phyloP scores from a whole-genome alignment of 306 rosid genomes.

The Prosopis cineraria region DNA sequence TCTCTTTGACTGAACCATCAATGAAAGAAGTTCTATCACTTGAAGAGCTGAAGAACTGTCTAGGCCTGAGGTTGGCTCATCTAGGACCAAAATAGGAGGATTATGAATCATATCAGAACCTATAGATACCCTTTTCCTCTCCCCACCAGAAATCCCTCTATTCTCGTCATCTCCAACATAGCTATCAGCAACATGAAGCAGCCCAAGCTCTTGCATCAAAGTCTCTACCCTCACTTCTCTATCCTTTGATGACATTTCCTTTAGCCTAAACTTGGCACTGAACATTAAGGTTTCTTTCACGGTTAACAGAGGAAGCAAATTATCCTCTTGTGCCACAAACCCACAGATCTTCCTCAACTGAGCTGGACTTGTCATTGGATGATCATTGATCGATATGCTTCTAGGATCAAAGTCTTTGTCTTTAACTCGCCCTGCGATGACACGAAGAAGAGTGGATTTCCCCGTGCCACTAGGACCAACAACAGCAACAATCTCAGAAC shows the following conservation, averaged over 20 bases:
- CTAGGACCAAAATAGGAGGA: conserved; percentile 45
- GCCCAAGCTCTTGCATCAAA: conserved; percentile 77
- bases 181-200: conserved; percentile 67
- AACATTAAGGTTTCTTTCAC: conserved; percentile 81
- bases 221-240: conserved; percentile 65
- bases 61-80: conserved; percentile 13
- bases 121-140: conserved; percentile 12
- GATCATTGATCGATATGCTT: conserved; percentile 62
- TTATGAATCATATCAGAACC: conserved; percentile 20
- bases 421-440: conserved; percentile 65
- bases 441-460: conserved; percentile 74
- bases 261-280: conserved; percentile 75
- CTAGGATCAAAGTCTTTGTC: conserved; percentile 52
- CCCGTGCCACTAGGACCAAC: conserved; percentile 97
- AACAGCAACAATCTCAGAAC: conserved; percentile 71
- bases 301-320: conserved; percentile 81
- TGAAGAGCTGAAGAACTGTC: conserved; percentile 50
- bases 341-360: conserved; percentile 77
- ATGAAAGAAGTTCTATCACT: conserved; percentile 72
- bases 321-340: conserved; percentile 84
- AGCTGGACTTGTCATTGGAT: conserved; percentile 47
- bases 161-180: conserved; percentile 86
- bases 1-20: conserved; percentile 60
- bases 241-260: conserved; percentile 49
- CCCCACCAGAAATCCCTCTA: conserved; percentile 36